Conservation (phyloP, 2,329 filamentous ascomycete species). For the Colletotrichum sp. region DNA sequence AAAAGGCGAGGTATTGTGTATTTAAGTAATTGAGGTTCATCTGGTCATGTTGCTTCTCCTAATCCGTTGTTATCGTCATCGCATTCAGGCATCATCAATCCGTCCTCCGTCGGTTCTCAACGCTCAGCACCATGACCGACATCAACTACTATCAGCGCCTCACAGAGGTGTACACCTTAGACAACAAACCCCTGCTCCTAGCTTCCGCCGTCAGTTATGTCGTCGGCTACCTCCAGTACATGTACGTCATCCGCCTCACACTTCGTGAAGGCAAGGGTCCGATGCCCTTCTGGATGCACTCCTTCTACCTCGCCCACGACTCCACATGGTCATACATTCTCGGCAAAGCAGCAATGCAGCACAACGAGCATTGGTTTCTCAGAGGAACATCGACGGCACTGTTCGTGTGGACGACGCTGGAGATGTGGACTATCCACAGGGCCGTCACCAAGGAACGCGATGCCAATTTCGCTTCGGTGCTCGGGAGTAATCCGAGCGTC, state of each 20-base stretch:
- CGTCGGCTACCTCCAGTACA: conserved; percentile 19
- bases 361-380: conserved; percentile 12
- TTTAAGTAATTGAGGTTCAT: neutral
- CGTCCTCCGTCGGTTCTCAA: neutral
- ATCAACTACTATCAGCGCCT: conserved; percentile 1
- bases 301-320: conserved; percentile 23
- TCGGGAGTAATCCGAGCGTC: neutral
- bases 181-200: neutral
- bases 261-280: conserved; percentile 14
- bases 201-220: neutral
- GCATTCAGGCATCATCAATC: neutral
- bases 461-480: neutral
- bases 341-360: neutral
- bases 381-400: neutral
- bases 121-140: neutral
- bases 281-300: conserved; percentile 23
- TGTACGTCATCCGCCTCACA: conserved; percentile 12
- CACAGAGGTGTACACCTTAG: neutral
- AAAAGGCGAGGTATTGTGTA: neutral
- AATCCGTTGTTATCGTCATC: neutral
- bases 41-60: neutral
- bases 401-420: conserved; percentile 6
- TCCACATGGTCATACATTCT: conserved; percentile 12
- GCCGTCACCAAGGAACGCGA: conserved; percentile 10
- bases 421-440: conserved; percentile 14